phyloP scores from a whole-genome alignment of 2,329 filamentous ascomycete species.

The Venturiaceae sp. region DNA sequence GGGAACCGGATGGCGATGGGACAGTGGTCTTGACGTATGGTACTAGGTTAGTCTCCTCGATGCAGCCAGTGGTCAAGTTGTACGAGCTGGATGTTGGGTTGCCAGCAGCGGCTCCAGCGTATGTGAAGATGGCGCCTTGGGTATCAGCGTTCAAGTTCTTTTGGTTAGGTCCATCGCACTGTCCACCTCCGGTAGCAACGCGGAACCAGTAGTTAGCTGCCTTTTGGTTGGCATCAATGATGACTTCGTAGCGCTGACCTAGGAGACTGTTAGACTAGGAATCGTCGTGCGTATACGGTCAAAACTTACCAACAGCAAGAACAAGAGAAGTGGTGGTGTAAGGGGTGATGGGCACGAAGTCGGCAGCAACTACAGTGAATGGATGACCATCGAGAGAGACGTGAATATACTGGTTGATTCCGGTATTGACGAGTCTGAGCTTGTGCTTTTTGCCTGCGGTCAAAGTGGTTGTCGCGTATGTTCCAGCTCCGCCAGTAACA shows the following conservation, averaged over 20 bases:
- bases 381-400: conserved; percentile 25
- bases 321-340: conserved; percentile 14
- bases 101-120: conserved; percentile 1
- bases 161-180: conserved; percentile 8
- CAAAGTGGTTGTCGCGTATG: conserved; percentile 15
- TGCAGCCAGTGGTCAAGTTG: conserved; percentile 2
- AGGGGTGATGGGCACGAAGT: conserved; percentile 26
- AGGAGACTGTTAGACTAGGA: conserved; percentile 8
- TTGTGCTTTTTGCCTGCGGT: conserved; percentile 30
- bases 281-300: conserved; percentile 16
- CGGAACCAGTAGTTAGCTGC: conserved; percentile 26
- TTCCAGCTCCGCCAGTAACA: conserved; percentile 10
- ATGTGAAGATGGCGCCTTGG: conserved; percentile 6
- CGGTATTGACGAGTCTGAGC: conserved; percentile 36
- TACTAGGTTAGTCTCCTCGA: background rate
- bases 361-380: conserved; percentile 24
- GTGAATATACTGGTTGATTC: conserved; percentile 32
- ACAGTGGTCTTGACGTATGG: background rate
- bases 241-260: conserved; percentile 29
- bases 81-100: conserved; percentile 6
- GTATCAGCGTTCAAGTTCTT: background rate
- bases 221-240: conserved; percentile 26
- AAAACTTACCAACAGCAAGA: conserved; percentile 17
- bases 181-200: conserved; percentile 6
- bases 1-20: conserved; percentile 1